phyloP scores from a whole-genome alignment of 345 rosid genomes.

The Toxicodendron radicans region DNA sequence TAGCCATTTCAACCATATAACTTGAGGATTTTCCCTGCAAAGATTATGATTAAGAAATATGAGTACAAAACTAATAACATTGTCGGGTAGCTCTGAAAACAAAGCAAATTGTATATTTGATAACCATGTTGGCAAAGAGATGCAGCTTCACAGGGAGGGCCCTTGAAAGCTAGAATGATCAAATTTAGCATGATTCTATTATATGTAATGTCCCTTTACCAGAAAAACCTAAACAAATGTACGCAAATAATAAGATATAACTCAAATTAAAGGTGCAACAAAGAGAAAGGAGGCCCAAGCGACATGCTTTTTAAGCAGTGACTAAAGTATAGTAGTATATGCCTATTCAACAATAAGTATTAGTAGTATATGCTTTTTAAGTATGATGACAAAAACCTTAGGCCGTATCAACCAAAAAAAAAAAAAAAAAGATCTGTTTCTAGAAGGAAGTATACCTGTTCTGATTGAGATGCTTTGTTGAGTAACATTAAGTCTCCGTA shows the following conservation, averaged over 20 bases:
- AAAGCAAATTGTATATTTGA: neutral
- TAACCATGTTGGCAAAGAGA: conserved; percentile 10
- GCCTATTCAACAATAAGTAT: too few relatives aligned
- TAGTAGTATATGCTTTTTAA: too few relatives aligned
- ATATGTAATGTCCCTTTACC: too few relatives aligned
- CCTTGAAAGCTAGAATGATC: neutral
- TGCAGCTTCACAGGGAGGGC: neutral
- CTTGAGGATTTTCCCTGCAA: conserved; percentile 76
- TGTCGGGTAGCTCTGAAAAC: neutral
- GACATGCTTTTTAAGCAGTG: too few relatives aligned
- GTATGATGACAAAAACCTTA: neutral
- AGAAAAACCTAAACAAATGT: too few relatives aligned
- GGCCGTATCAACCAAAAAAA: neutral
- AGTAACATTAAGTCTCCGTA: conserved; percentile 87
- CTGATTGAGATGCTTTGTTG: conserved; percentile 56
- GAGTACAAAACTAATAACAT: neutral
- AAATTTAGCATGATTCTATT: too few relatives aligned
- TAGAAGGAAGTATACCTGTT: conserved; percentile 46
- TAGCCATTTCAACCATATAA: conserved; percentile 98
- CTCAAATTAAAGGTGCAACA: too few relatives aligned
- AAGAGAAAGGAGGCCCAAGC: too few relatives aligned
- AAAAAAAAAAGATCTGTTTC: neutral
- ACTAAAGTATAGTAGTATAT: too few relatives aligned
- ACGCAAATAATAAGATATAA: too few relatives aligned
- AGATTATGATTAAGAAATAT: conserved; percentile 16